These are phyloP conservation scores for Hortiboletus flavorubellus DNA, from an alignment of 768 basidiomycete genomes.

Conservation along the genomic window DNA sequence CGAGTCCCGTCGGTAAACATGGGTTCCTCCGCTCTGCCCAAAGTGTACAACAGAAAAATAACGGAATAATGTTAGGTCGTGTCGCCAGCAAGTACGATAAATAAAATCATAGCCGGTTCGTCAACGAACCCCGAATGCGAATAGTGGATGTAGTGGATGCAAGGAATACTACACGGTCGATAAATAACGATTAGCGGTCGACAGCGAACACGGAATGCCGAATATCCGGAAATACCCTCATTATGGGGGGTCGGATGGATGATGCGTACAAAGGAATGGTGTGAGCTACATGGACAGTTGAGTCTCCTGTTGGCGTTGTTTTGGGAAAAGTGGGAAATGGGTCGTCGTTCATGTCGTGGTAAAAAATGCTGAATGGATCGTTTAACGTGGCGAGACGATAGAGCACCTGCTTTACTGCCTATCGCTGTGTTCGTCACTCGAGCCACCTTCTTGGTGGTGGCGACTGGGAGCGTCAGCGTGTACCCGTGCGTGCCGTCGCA, in stretches of 20 bases:
- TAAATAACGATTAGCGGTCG: slow-evolving; percentile 10
- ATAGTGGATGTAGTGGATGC: slow-evolving; percentile 15
- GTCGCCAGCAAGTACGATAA: slow-evolving; percentile 9
- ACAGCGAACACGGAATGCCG: background rate
- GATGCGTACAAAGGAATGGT: slow-evolving; percentile 5
- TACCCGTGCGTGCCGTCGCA: slow-evolving; percentile 80
- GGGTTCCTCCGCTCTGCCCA: background rate
- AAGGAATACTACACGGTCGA: slow-evolving; percentile 15
- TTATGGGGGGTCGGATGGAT: background rate
- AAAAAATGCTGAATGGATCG: slow-evolving; percentile 4
- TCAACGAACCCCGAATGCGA: slow-evolving; percentile 13
- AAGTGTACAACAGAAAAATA: slow-evolving; percentile 6
- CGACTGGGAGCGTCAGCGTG: slow-evolving; percentile 41
- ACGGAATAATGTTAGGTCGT: slow-evolving; percentile 11
- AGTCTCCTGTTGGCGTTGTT: background rate
- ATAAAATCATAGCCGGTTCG: slow-evolving; percentile 16
- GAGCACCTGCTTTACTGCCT: slow-evolving; percentile 25
- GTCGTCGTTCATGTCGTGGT: slow-evolving; percentile 3
- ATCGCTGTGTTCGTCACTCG: slow-evolving; percentile 47
- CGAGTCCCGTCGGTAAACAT: background rate
- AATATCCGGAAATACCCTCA: slow-evolving; percentile 19
- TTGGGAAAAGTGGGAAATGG: background rate
- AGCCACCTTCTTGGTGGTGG: slow-evolving; percentile 34
- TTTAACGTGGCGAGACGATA: slow-evolving; percentile 4
- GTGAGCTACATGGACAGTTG: slow-evolving; percentile 10